phyloP scores from a whole-genome alignment of 1,139 yeast genomes.

The Pichiaceae sp. region DNA sequence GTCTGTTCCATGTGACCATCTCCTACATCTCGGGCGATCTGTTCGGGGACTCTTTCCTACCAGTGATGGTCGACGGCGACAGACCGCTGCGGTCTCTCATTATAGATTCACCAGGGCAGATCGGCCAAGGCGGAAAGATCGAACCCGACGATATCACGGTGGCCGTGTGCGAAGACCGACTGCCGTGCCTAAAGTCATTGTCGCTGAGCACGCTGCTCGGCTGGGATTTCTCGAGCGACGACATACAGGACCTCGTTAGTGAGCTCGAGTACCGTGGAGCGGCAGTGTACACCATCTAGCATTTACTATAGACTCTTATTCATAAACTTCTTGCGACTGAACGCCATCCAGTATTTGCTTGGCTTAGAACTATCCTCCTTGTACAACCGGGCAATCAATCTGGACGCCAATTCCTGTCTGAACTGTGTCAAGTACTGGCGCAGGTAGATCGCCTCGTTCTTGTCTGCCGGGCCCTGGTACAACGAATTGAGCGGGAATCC shows the following conservation, averaged over 20 bases:
- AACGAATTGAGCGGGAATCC: constrained; percentile 87
- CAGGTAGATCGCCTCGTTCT: constrained; percentile 69
- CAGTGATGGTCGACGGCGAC: constrained; percentile 24
- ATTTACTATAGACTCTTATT: constrained; percentile 50
- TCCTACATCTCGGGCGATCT: constrained; percentile 70
- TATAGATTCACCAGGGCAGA: constrained; percentile 79
- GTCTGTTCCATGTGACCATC: constrained; percentile 58
- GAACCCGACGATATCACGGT: constrained; percentile 85
- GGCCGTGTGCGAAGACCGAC: constrained; percentile 70
- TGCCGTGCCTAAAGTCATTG: constrained; percentile 58
- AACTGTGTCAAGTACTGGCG: constrained; percentile 81
- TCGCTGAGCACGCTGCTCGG: constrained; percentile 73
- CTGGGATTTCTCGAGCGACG: constrained; percentile 75
- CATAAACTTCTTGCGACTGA: constrained; percentile 92
- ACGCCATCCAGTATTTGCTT: constrained; percentile 89
- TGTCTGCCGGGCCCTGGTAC: constrained; percentile 68
- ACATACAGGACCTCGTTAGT: constrained; percentile 51
- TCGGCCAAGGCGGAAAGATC: constrained; percentile 75
- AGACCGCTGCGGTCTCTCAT: constrained; percentile 61
- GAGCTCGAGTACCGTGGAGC: constrained; percentile 24
- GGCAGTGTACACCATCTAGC: constrained; percentile 10
- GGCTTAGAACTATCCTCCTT: constrained; percentile 43
- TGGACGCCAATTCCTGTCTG: constrained; percentile 84
- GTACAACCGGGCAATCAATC: constrained; percentile 72
- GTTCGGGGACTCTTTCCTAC: constrained; percentile 52